Conservation (phyloP, 2,329 filamentous ascomycete species). For the Hypoxylon sp. region DNA sequence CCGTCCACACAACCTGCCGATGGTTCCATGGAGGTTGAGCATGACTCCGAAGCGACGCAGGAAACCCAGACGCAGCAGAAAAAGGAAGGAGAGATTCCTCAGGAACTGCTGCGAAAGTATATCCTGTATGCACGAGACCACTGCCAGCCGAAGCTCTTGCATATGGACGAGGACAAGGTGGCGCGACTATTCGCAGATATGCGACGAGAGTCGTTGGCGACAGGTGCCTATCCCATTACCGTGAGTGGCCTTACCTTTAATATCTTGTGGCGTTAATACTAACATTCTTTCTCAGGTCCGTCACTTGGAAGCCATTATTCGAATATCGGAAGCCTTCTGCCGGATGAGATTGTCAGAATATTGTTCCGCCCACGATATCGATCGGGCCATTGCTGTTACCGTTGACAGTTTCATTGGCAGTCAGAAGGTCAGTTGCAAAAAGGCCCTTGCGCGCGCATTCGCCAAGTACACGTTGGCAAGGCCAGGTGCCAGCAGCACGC, state of each 20-base stretch:
- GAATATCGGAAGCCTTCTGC: slow-evolving; percentile 92
- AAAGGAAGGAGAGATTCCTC: slow-evolving; percentile 80
- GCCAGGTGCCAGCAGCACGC: slow-evolving; percentile 54
- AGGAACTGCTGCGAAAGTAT: slow-evolving; percentile 93
- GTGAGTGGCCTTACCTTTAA: slow-evolving; percentile 67
- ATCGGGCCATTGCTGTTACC: slow-evolving; percentile 95
- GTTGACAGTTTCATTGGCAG: slow-evolving; percentile 96
- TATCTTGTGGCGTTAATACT: slow-evolving; percentile 28
- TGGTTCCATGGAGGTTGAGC: slow-evolving; percentile 73
- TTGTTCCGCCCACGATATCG: slow-evolving; percentile 89
- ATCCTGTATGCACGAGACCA: slow-evolving; percentile 94
- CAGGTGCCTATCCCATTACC: slow-evolving; percentile 96
- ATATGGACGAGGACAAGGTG: slow-evolving; percentile 98
- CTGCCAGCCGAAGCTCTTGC: slow-evolving; percentile 91
- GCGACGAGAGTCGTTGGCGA: slow-evolving; percentile 90
- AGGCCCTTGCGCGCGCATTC: slow-evolving; percentile 92
- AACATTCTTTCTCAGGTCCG: slow-evolving; percentile 74
- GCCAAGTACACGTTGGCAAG: slow-evolving; percentile 85
- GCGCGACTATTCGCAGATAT: slow-evolving; percentile 95
- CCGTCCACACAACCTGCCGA: slow-evolving; percentile 63
- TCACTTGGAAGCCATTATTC: slow-evolving; percentile 97
- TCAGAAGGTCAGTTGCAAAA: slow-evolving; percentile 98
- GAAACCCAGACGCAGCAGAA: slow-evolving; percentile 50
- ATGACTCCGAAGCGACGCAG: slow-evolving; percentile 59
- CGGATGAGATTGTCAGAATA: slow-evolving; percentile 99